Percentiles rank a stretch among this genome's conserved stretches.
These are phyloP conservation scores for Tuber indicum DNA, from an alignment of 495 filamentous ascomycete genomes.

Conservation along the genomic window DNA sequence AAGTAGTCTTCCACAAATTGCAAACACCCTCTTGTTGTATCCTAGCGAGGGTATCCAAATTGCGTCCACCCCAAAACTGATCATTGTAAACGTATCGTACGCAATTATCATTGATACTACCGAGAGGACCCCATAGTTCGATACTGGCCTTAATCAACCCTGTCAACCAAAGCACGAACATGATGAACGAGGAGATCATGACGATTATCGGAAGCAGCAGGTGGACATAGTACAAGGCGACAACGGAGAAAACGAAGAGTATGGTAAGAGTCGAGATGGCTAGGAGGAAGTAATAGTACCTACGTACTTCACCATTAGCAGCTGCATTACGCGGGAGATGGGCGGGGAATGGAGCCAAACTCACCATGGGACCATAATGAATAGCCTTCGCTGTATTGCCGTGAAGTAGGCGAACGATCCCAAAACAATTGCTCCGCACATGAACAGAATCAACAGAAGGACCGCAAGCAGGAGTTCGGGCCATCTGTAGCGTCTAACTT, in stretches of 20 bases:
- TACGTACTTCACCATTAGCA: conserved; percentile 42
- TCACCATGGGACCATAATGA: conserved; percentile 75
- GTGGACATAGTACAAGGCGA: conserved; percentile 66
- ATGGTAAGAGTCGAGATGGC: conserved; percentile 62
- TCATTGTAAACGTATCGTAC: conserved; percentile 60
- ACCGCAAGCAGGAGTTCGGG: conserved; percentile 86
- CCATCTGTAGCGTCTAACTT: conserved; percentile 78
- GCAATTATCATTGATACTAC: conserved; percentile 74
- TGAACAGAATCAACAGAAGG: conserved; percentile 84
- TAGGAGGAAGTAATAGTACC: conserved; percentile 94
- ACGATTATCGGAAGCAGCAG: conserved; percentile 84
- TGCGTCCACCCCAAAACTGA: conserved; percentile 53
- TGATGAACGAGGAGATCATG: conserved; percentile 83
- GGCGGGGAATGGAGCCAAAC: conserved; percentile 32
- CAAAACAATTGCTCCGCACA: conserved; percentile 67
- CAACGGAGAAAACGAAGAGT: conserved; percentile 63
- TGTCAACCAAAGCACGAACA: conserved; percentile 86
- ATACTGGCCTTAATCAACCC: conserved; percentile 84
- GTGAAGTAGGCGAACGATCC: conserved; percentile 86
- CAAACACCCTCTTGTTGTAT: conserved; percentile 82
- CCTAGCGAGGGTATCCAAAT: conserved; percentile 69
- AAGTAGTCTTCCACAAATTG: conserved; percentile 59
- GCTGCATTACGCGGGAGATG: neutral
- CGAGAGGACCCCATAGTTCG: conserved; percentile 74
- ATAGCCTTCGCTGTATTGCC: conserved; percentile 63